phyloP scores from a whole-genome alignment of 176 grass and related monocot species.

The Neostapfia colusana region DNA sequence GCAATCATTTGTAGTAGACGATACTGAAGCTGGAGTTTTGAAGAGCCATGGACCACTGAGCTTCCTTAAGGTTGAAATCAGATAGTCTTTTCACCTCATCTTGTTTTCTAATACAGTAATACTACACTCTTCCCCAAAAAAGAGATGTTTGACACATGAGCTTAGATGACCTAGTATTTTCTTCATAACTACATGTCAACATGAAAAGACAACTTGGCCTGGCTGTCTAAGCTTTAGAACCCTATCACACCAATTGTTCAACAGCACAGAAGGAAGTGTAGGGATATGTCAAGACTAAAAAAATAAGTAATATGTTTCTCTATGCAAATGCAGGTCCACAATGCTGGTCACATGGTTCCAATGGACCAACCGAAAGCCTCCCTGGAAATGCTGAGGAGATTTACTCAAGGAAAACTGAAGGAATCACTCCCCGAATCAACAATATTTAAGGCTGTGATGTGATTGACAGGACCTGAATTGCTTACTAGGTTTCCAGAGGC shows the following conservation, averaged over 20 bases:
- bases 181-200: neutral
- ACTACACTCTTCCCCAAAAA: neutral
- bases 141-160: neutral
- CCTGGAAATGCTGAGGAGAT: constrained; percentile 82
- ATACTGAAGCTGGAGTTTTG: constrained; percentile 60
- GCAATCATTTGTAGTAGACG: constrained; percentile 57
- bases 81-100: constrained; percentile 13
- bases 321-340: constrained; percentile 59
- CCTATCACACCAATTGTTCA: neutral
- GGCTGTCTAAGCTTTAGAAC: constrained; percentile 3
- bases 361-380: constrained; percentile 92
- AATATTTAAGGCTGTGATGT: constrained; percentile 38
- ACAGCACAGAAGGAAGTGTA: neutral
- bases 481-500: constrained; percentile 8
- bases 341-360: constrained; percentile 96
- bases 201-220: neutral
- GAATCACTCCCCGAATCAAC: neutral
- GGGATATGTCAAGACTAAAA: neutral
- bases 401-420: constrained; percentile 60
- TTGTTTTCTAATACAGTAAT: neutral
- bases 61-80: constrained; percentile 77
- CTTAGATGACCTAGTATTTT: neutral
- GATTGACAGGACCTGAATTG: constrained; percentile 12
- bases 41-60: constrained; percentile 78
- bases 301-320: neutral